Base-by-base conservation (phyloP, 257 asterid genomes). In the Solanum chiquidenum region DNA sequence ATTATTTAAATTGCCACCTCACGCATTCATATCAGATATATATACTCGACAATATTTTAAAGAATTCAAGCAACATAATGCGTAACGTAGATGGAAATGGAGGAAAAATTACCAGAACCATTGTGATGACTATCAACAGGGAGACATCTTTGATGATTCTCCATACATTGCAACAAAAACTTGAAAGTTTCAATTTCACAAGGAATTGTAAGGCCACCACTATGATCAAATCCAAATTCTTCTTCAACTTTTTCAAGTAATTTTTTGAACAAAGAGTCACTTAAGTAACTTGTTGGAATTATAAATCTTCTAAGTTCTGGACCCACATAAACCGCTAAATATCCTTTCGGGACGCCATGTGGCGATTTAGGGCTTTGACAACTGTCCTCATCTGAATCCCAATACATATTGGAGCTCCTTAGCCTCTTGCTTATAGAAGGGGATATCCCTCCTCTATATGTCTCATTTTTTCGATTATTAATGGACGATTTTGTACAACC, bases 191-290 rank as follows among this genome's bases (percentile, higher is more conserved):
- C 94, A 29, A 86, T 89, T 72, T 92, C 94, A 71, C 99, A 96
- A 0, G 98, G 99, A 33, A 96, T 89, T 12, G 94, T 93, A n/a
- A 96, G 92, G 0, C 92, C 95, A 4, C 99, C 98, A 23, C 87
- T 86, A 62, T 91, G 97, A 38, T 95, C 94, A 31, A 95, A 96
- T n/a, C 99, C 99, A 83, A 95, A 96, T 46, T 93, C 98, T 37
- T 96, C 98, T 23, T 95, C 99, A 3, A 93, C 98, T 86, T 90
- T 90, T 42, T 95, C 97, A 86, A 95, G 74, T 37, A 96, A 75
- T 76, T 89, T 89, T 90, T 95, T 88, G 88, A 96, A 96, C 23
- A 93, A 82, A 1, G 97, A 96, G 72, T 93, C 93, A 3, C 91
- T 89, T 3, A 96, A 93, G 88, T 90, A 96, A 76, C 87, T 90